Conservation (phyloP, 2,329 filamentous ascomycete species). For the Hirsutella thompsonii region DNA sequence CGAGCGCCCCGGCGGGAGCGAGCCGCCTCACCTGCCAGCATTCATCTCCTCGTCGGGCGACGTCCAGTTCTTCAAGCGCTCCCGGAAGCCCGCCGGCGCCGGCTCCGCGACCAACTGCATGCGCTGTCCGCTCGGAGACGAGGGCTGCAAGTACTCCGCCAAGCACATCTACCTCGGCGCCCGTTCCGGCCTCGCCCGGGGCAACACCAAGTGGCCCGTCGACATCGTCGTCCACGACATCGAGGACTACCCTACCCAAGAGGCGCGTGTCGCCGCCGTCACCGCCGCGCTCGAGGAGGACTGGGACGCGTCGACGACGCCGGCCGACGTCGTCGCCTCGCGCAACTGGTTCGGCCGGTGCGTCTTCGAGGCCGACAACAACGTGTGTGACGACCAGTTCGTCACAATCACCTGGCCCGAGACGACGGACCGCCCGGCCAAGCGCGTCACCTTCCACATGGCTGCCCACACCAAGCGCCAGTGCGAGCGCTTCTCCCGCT, state of each 20-base stretch:
- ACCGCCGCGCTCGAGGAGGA: conserved; percentile 35
- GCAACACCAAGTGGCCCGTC: conserved; percentile 68
- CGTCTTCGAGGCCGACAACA: conserved; percentile 85
- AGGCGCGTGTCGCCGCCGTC: conserved; percentile 25
- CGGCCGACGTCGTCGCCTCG: conserved; percentile 30
- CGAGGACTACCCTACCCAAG: conserved; percentile 52
- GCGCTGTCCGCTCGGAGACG: conserved; percentile 53
- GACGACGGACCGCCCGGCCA: conserved; percentile 45
- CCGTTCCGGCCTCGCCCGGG: conserved; percentile 44
- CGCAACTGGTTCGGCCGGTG: conserved; percentile 84
- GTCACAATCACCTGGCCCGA: conserved; percentile 86
- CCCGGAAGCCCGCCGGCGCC: conserved; percentile 63
- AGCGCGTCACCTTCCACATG: conserved; percentile 90
- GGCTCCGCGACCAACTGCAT: conserved; percentile 77
- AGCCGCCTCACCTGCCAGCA: conserved; percentile 57
- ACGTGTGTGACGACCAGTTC: conserved; percentile 85
- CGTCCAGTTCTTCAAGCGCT: conserved; percentile 64
- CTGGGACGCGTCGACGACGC: conserved; percentile 37
- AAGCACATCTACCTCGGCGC: conserved; percentile 70
- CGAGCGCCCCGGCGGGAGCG: conserved; percentile 22
- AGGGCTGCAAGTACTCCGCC: conserved; percentile 72
- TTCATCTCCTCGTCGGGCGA: conserved; percentile 64
- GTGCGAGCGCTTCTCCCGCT: conserved; percentile 70
- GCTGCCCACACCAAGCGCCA: conserved; percentile 78
- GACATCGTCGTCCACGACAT: conserved; percentile 87